These are phyloP conservation scores for Lentinula boryana DNA, from an alignment of 768 basidiomycete genomes.

Conservation along the genomic window DNA sequence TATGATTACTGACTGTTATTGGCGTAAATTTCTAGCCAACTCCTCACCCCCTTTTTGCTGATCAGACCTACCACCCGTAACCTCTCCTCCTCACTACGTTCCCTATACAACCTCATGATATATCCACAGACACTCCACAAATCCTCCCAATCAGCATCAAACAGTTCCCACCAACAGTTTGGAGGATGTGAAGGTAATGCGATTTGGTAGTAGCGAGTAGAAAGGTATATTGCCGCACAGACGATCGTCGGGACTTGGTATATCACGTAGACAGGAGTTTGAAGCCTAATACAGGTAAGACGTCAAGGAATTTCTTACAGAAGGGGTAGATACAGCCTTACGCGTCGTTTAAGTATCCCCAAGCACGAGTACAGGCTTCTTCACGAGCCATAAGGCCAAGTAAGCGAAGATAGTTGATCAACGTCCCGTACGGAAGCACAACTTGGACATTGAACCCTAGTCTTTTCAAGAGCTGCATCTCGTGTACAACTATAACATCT, in stretches of 20 bases:
- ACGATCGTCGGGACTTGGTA: constrained; percentile 90
- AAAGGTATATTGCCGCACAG: constrained; percentile 81
- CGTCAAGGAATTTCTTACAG: neutral
- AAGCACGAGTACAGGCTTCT: constrained; percentile 70
- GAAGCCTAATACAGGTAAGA: constrained; percentile 49
- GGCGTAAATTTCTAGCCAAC: constrained; percentile 66
- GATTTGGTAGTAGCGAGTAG: constrained; percentile 65
- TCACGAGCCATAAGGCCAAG: constrained; percentile 76
- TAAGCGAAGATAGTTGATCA: constrained; percentile 90
- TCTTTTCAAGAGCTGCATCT: constrained; percentile 97
- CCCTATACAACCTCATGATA: constrained; percentile 75
- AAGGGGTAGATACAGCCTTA: constrained; percentile 34
- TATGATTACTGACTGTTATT: neutral
- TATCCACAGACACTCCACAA: constrained; percentile 81
- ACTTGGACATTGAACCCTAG: constrained; percentile 94
- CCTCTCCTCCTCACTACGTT: constrained; percentile 40
- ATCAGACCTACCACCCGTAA: constrained; percentile 51
- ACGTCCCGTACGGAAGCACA: constrained; percentile 86
- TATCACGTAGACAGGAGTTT: constrained; percentile 88
- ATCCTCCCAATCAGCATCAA: constrained; percentile 89
- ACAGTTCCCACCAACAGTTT: constrained; percentile 88
- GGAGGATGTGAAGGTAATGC: constrained; percentile 67
- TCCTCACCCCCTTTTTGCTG: constrained; percentile 72
- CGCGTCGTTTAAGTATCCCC: constrained; percentile 97
- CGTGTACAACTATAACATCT: constrained; percentile 87